phyloP scores from a whole-genome alignment of 495 filamentous ascomycete species.

The Penicillium mononematosum region DNA sequence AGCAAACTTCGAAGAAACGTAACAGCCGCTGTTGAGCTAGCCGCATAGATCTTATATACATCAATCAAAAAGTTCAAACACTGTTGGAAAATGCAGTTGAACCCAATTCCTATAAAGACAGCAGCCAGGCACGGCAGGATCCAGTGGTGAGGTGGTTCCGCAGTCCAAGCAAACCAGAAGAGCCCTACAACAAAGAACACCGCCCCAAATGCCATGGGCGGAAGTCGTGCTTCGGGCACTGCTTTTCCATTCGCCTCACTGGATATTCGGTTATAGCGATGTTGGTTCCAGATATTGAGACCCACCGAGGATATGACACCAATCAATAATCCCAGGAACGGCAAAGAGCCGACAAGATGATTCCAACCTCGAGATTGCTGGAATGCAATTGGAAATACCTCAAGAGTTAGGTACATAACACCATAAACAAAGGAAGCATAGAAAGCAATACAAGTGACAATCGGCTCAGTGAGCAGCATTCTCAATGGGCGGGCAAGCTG shows the following conservation, averaged over 20 bases:
- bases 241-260: slow-evolving; percentile 20
- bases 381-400: slow-evolving; percentile 38
- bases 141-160: slow-evolving; percentile 27
- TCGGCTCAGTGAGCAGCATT: slow-evolving; percentile 43
- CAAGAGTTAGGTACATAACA: slow-evolving; percentile 36
- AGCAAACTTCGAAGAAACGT: slow-evolving; percentile 40
- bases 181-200: slow-evolving; percentile 47
- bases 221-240: slow-evolving; percentile 35
- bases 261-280: slow-evolving; percentile 25
- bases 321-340: slow-evolving; percentile 33
- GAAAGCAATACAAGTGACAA: slow-evolving; percentile 37
- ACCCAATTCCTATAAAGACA: slow-evolving; percentile 33
- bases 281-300: slow-evolving; percentile 29
- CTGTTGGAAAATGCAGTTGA: slow-evolving; percentile 39
- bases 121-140: slow-evolving; percentile 22
- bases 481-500: slow-evolving; percentile 37
- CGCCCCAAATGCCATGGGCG: slow-evolving; percentile 51
- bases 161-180: slow-evolving; percentile 48
- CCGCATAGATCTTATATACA: slow-evolving; percentile 34
- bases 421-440: slow-evolving; percentile 40
- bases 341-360: slow-evolving; percentile 23
- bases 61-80: slow-evolving; percentile 44
- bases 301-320: slow-evolving; percentile 28
- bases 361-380: slow-evolving; percentile 28
- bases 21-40: slow-evolving; percentile 36